Conservation (phyloP, 192 early-diverging fungal species). For the Gaertneriomyces sp. region DNA sequence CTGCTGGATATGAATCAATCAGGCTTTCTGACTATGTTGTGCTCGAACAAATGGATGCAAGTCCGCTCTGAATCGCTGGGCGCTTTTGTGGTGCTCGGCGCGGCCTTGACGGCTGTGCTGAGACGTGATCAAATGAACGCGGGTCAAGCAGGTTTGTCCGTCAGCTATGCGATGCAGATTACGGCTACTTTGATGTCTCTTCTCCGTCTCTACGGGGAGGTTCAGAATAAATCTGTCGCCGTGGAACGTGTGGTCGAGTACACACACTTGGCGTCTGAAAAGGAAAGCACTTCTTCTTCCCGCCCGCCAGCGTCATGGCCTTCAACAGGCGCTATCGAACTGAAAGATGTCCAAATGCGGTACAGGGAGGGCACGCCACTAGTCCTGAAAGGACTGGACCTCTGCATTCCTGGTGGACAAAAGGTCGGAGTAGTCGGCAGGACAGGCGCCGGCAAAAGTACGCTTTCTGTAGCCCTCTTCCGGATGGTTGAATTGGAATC, state of each 20-base stretch:
- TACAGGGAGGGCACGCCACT: conserved; percentile 42
- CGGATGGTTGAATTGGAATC: conserved; percentile 27
- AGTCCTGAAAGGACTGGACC: conserved; percentile 37
- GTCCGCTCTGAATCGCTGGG: conserved; percentile 6
- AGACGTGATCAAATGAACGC: conserved; percentile 35
- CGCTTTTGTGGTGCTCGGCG: conserved; percentile 6
- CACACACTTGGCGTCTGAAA: conserved; percentile 29
- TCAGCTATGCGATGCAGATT: conserved; percentile 47
- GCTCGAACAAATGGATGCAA: conserved; percentile 2
- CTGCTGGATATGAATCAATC: conserved; percentile 15
- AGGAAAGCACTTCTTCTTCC: too few relatives aligned
- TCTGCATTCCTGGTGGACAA: conserved; percentile 39
- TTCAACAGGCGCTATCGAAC: conserved; percentile 33
- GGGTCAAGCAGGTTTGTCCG: conserved; percentile 26
- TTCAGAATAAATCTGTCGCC: conserved; percentile 47
- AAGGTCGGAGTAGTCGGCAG: conserved; percentile 46
- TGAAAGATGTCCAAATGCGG: conserved; percentile 39
- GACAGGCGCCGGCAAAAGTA: conserved; percentile 63
- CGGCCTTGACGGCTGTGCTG: conserved; percentile 44
- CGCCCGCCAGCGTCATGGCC: too few relatives aligned
- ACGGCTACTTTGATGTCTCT: conserved; percentile 28
- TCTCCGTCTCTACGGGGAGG: conserved; percentile 33
- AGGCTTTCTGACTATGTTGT: neutral
- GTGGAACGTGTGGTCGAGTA: conserved; percentile 65
- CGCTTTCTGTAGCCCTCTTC: conserved; percentile 56